A percentile compares a stretch with the other conserved stretches of the same genome.
These are phyloP conservation scores for Thuidium tamariscinum DNA, from an alignment of 225 moss, liverwort and hornwort species.

Conservation along the genomic window DNA sequence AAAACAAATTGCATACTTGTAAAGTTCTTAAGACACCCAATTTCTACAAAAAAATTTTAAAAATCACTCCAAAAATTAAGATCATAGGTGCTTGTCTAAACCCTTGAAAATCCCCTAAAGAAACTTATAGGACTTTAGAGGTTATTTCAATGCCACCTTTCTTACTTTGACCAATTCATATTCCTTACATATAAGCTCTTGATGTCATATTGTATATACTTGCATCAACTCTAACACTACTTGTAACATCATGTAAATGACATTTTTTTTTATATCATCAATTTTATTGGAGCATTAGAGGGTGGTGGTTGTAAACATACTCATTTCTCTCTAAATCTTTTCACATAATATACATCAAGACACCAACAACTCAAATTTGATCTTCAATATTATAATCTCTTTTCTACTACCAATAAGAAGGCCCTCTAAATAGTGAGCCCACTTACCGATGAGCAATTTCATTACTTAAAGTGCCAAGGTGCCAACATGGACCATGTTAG, in stretches of 20 bases:
- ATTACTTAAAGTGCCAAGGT: no score
- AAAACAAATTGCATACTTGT: no score
- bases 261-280: background rate
- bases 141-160: rapidly evolving
- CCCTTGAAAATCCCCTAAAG: rapidly evolving
- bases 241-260: no score
- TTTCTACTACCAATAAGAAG: background rate
- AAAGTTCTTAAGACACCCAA: background rate
- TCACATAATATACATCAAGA: rapidly evolving
- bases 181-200: background rate
- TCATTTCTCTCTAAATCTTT: background rate
- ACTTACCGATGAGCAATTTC: rapidly evolving
- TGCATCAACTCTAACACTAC: background rate
- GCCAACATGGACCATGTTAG: no score
- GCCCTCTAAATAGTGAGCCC: background rate
- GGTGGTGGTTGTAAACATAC: background rate
- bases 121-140: rapidly evolving
- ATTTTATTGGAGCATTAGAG: background rate
- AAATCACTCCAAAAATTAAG: background rate
- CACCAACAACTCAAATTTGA: rapidly evolving
- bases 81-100: background rate
- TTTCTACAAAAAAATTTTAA: background rate
- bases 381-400: background rate
- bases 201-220: background rate
- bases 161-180: background rate